Evolutionary conservation across 2,329 filamentous ascomycete species (phyloP).

Genomic region (Verticillium tricorpus): DNA sequence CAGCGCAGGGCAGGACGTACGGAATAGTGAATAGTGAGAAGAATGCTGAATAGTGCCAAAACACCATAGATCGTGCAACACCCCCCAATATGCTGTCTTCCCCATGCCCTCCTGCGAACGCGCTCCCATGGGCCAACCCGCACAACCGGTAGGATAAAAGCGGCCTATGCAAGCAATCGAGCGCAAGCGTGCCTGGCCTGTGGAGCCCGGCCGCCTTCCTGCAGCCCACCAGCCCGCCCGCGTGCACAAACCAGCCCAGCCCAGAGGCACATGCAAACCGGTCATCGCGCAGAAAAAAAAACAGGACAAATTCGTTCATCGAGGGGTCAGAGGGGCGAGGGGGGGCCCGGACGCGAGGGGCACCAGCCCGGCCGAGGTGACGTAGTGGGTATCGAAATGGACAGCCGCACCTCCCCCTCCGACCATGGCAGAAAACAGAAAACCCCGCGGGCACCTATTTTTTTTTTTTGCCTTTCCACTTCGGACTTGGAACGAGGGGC

Average conservation of each 20-base stretch:
- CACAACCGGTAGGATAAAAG: neutral
- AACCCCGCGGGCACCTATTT: neutral
- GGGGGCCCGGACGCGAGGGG: neutral
- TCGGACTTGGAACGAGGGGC: neutral
- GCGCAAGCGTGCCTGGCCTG: conserved; percentile 2
- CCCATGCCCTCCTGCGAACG: neutral
- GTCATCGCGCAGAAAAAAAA: neutral
- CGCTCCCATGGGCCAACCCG: neutral
- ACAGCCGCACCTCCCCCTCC: neutral
- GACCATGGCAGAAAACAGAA: neutral
- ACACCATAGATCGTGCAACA: neutral
- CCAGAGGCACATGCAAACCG: neutral
- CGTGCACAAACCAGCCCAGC: neutral
- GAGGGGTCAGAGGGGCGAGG: neutral
- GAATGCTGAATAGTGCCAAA: neutral
- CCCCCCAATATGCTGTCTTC: neutral
- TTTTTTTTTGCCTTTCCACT: neutral
- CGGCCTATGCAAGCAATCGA: conserved; percentile 3
- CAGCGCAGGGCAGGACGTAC: neutral
- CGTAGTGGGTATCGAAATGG: neutral
- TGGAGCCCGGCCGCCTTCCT: neutral
- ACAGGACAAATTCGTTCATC: neutral
- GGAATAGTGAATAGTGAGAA: neutral
- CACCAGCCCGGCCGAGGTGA: neutral
- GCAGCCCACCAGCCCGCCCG: neutral